Base-by-base conservation (phyloP, 192 early-diverging fungal genomes). In the Coemansia sp. region DNA sequence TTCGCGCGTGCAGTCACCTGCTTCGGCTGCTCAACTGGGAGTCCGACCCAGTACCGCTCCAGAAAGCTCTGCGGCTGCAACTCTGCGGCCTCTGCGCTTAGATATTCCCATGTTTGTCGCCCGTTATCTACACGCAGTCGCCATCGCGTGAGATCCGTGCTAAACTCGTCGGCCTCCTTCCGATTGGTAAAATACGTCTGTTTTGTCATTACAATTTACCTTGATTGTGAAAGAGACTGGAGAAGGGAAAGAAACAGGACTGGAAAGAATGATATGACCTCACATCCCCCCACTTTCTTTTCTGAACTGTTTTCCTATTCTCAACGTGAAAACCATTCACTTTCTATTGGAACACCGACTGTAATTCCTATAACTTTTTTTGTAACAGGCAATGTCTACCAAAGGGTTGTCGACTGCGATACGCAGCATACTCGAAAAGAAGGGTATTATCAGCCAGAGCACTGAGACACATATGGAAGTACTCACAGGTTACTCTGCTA, bases 41-140 rank as follows among this genome's bases (percentile, higher is more conserved):
- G 68, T 22, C 91, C 95, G 26, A 97, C 88, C 90, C 92, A 94
- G 84, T 97, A 99, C 61, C 87, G 86, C 54, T 97, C 96, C 38
- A 76, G 64, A 56, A 83, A 83, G 7, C 88, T 88, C 69, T 96
- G 94, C 38, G 93, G 93, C 78, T 88, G 61, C 55, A 54, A 61
- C 30, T 60, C 16, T 4, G 73, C 58, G 2, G 54, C 59, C 34
- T 56, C 60, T 21, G 71, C 69, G 69, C 63, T 56, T 22, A 81
- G 72, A 62, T 96, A 95, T 73, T 92, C 86, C 97, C 97, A 99
- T 22, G 84, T 90, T 68, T 99, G 97, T 14, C 89, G 85, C 12
- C 97, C 97, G 51, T 93, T 87, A 53, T 89, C 89, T 14, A 89
- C 90, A 26, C 83, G 74, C 48, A 99, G 84, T 8, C 94, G 84